phyloP scores from a whole-genome alignment of 208 protist genomes.

The Leishmania tropica region DNA sequence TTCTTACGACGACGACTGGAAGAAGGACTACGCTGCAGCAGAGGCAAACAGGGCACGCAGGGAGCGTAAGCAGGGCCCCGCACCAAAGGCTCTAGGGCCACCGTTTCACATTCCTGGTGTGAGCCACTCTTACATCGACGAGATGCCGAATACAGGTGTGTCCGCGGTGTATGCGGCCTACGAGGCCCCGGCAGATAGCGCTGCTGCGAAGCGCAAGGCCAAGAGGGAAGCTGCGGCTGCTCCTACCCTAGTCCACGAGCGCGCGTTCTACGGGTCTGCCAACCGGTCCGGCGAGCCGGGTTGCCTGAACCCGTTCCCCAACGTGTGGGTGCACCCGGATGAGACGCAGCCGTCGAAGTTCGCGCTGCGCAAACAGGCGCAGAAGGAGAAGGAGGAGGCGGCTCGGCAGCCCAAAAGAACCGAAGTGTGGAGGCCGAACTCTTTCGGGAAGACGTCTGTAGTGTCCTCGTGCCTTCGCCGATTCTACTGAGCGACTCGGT shows the following conservation, averaged over 20 bases:
- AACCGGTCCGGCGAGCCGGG: constrained; percentile 48
- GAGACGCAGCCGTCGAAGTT: constrained; percentile 36
- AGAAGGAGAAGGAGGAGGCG: constrained; percentile 36
- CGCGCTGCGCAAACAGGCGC: constrained; percentile 27
- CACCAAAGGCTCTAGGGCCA: constrained; percentile 28
- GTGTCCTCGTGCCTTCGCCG: constrained; percentile 77
- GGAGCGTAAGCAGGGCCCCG: constrained; percentile 22
- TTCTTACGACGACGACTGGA: constrained; percentile 76
- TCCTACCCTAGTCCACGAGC: constrained; percentile 27
- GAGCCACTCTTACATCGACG: constrained; percentile 70
- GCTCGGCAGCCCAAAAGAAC: constrained; percentile 33
- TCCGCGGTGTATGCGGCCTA: constrained; percentile 69
- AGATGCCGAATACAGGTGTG: constrained; percentile 72
- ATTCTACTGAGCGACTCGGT: constrained; percentile 62
- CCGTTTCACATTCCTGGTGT: constrained; percentile 60
- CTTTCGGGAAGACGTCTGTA: constrained; percentile 73
- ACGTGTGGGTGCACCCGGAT: constrained; percentile 63
- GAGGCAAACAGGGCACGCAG: constrained; percentile 14
- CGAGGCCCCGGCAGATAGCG: constrained; percentile 22
- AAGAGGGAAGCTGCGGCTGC: constrained; percentile 32
- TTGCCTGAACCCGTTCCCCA: constrained; percentile 75
- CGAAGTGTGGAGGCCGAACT: constrained; percentile 81
- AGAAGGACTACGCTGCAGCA: constrained; percentile 31
- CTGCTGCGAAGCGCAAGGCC: constrained; percentile 31
- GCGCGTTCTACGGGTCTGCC: constrained; percentile 48